Evolutionary conservation across 2,329 filamentous ascomycete genomes (phyloP).

Genomic region (Colletotrichum nymphaeae): DNA sequence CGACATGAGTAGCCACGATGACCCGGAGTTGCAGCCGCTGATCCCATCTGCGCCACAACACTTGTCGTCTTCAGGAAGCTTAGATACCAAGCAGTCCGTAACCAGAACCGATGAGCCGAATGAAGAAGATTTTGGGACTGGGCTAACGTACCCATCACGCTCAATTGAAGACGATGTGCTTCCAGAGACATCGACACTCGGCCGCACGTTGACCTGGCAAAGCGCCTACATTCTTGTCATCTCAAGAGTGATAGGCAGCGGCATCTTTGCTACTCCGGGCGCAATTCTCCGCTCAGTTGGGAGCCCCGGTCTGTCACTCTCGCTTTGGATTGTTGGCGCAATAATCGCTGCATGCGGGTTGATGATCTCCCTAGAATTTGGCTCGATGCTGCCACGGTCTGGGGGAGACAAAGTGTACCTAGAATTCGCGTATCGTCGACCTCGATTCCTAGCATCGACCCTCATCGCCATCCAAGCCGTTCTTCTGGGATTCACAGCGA

Average conservation of each 20-base stretch:
- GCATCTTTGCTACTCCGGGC: conserved; percentile 79
- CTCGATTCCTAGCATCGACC: conserved; percentile 72
- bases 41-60: background rate
- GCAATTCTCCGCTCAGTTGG: conserved; percentile 75
- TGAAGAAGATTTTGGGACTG: background rate
- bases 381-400: conserved; percentile 76
- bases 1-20: background rate
- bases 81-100: background rate
- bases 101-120: background rate
- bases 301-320: conserved; percentile 71
- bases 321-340: conserved; percentile 73
- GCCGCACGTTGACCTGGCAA: conserved; percentile 70
- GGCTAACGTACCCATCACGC: conserved; percentile 26
- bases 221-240: conserved; percentile 76
- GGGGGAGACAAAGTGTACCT: conserved; percentile 79
- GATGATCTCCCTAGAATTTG: conserved; percentile 73
- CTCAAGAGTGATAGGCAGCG: conserved; percentile 75
- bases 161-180: conserved; percentile 67
- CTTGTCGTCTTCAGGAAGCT: background rate
- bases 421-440: conserved; percentile 74
- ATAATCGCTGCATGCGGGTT: conserved; percentile 71
- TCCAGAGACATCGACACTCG: conserved; percentile 67
- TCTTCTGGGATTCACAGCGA: conserved; percentile 74
- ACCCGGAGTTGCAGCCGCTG: conserved; percentile 14
- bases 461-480: conserved; percentile 73